Conservation (phyloP, 495 filamentous ascomycete species). For the Penicillium salamii region DNA sequence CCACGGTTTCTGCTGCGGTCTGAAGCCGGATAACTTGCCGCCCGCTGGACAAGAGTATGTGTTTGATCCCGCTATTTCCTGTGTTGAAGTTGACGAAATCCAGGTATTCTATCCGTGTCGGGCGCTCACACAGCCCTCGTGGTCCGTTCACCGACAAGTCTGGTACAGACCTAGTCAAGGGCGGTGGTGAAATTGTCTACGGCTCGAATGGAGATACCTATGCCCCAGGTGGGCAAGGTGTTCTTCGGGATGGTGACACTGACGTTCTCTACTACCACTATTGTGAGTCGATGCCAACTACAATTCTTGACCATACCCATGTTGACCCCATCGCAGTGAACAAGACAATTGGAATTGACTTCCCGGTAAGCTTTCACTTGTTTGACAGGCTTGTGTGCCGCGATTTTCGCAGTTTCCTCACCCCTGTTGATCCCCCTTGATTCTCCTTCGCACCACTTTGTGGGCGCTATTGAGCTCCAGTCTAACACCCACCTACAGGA, state of each 20-base stretch:
- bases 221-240: conserved; percentile 46
- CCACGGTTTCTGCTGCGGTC: conserved; percentile 66
- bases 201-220: conserved; percentile 47
- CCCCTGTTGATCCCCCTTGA: conserved; percentile 21
- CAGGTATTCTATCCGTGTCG: conserved; percentile 47
- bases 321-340: conserved; percentile 34
- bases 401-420: conserved; percentile 7
- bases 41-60: conserved; percentile 60
- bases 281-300: conserved; percentile 22
- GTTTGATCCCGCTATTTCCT: neutral
- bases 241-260: conserved; percentile 29
- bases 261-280: conserved; percentile 51
- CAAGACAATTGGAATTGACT: conserved; percentile 38
- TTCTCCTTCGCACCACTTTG: conserved; percentile 3
- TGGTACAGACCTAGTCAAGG: conserved; percentile 35
- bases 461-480: neutral
- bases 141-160: conserved; percentile 43
- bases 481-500: conserved; percentile 31
- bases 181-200: conserved; percentile 44
- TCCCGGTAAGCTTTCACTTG: conserved; percentile 26
- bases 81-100: conserved; percentile 2
- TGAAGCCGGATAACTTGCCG: conserved; percentile 44
- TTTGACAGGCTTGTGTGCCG: conserved; percentile 13
- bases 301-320: neutral
- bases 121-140: conserved; percentile 30